These are phyloP conservation scores for Annona squamosa DNA, from an alignment of 164 flowering plant genomes.

Conservation along the genomic window DNA sequence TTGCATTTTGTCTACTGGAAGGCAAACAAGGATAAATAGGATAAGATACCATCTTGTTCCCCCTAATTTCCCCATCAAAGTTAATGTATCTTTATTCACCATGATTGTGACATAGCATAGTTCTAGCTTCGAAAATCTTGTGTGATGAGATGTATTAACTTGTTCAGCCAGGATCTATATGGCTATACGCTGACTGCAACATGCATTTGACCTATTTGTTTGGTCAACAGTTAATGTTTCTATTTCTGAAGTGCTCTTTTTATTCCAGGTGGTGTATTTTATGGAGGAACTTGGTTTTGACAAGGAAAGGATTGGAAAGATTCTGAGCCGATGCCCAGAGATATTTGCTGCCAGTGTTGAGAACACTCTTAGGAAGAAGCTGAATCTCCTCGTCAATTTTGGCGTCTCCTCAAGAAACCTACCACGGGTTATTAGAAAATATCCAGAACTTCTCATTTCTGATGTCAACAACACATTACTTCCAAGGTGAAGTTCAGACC, in stretches of 20 bases:
- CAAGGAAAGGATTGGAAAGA: constrained; percentile 39
- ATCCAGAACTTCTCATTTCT: constrained; percentile 78
- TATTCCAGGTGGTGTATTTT: constrained; percentile 61
- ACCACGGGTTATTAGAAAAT: constrained; percentile 68
- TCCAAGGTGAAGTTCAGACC: constrained; percentile 54
- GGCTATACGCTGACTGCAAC: too few species aligned
- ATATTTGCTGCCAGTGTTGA: constrained; percentile 61
- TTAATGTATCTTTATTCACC: too few species aligned
- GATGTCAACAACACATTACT: constrained; percentile 48
- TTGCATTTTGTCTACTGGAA: too few species aligned
- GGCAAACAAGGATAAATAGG: too few species aligned
- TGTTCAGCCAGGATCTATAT: too few species aligned
- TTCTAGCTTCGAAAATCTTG: too few species aligned
- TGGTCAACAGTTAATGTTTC: neutral
- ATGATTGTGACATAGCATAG: too few species aligned
- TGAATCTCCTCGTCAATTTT: constrained; percentile 44
- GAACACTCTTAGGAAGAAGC: constrained; percentile 58
- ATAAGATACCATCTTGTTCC: too few species aligned
- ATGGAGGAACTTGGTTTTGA: constrained; percentile 66
- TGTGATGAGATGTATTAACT: too few species aligned
- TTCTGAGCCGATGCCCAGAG: constrained; percentile 76
- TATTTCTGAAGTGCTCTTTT: neutral
- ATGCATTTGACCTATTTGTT: neutral
- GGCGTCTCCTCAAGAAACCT: constrained; percentile 47
- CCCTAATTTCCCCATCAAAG: too few species aligned